Percentiles rank a stretch among this genome's conserved stretches.
Conservation (phyloP, 2,329 filamentous ascomycete species). For the Emmonsiellopsis sp. region DNA sequence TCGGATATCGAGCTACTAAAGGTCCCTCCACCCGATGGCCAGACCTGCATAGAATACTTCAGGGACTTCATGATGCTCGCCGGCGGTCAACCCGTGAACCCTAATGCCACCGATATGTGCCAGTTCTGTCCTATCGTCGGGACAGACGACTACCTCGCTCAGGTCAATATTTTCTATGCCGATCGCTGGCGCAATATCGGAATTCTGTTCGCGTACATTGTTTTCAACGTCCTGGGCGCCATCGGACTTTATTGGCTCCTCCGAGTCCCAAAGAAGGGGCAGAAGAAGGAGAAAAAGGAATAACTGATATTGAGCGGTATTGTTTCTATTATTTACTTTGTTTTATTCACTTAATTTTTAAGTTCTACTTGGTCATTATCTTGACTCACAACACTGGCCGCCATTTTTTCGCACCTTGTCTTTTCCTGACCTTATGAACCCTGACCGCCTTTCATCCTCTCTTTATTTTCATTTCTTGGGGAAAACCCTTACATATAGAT, state of each 20-base stretch:
- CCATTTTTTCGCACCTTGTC: too few relatives aligned
- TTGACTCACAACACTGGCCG: too few relatives aligned
- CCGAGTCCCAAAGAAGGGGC: slow-evolving; percentile 38
- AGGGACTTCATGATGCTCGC: slow-evolving; percentile 25
- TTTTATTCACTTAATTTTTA: too few relatives aligned
- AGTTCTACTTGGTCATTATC: too few relatives aligned
- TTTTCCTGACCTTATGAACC: too few relatives aligned
- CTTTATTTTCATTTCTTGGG: too few relatives aligned
- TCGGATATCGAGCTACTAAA: slow-evolving; percentile 25
- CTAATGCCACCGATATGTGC: slow-evolving; percentile 39
- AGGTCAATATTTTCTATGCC: slow-evolving; percentile 32
- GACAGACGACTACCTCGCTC: slow-evolving; percentile 40
- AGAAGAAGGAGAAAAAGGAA: slow-evolving; percentile 11
- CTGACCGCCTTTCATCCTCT: too few relatives aligned
- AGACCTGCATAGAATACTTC: slow-evolving; percentile 51
- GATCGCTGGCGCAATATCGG: slow-evolving; percentile 62
- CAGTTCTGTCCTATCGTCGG: slow-evolving; percentile 38
- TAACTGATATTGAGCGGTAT: neutral
- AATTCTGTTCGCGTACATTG: slow-evolving; percentile 57
- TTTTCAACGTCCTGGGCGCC: slow-evolving; percentile 53
- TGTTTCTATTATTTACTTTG: too few relatives aligned
- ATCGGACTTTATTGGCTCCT: slow-evolving; percentile 55
- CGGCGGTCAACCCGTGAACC: slow-evolving; percentile 32
- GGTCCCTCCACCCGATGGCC: slow-evolving; percentile 43
- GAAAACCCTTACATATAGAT: too few relatives aligned